Base-by-base conservation (phyloP, 805 yeast genomes). In the Candida glaebosa region DNA sequence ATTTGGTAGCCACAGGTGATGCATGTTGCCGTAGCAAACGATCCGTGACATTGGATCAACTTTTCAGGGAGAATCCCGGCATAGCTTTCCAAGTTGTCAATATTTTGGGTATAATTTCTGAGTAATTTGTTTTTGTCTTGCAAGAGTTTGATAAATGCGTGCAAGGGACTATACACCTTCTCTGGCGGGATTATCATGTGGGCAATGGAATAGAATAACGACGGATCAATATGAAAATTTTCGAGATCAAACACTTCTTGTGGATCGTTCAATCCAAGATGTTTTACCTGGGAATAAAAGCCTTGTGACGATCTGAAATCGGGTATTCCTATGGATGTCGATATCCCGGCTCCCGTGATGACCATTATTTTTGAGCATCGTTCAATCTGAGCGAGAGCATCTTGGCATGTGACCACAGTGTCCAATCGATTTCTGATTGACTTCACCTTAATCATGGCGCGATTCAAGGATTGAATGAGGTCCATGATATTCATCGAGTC, bases 1-100 rank as follows among this genome's bases (percentile, higher is more conserved):
- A 75, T 69, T 32, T 78, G 68, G 61, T 75, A 76, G 20, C 75
- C 73, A 58, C 96, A 89, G 51, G 87, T 85, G 5, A 87, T 75
- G 55, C 96, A 89, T 40, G 79, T 76, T 64, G 91, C 79, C 18
- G 75, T 67, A 31, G 79, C 79, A 19, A 89, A 75, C 15, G 87
- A 81, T 0, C 96, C 96, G 61, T 89, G 96, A 18, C 93, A 75
- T 63, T 88, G 96, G 20, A 89, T 73, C 3, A 88, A 45, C 38
- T 75, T 54, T 57, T 76, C 44, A 79, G 87, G 55, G 57, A 71
- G 28, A 67, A 80, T 50, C 45, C 69, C 59, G 44, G 84, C 74
- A 50, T 76, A 73, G 8, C 76, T 58, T 48, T 70, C 75, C 37
- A 70, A 47, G 45, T 70, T 69, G 44, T 70, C 75, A 37, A 70